Base-by-base conservation (phyloP, 768 basidiomycete genomes). In the Terana coerulea region DNA sequence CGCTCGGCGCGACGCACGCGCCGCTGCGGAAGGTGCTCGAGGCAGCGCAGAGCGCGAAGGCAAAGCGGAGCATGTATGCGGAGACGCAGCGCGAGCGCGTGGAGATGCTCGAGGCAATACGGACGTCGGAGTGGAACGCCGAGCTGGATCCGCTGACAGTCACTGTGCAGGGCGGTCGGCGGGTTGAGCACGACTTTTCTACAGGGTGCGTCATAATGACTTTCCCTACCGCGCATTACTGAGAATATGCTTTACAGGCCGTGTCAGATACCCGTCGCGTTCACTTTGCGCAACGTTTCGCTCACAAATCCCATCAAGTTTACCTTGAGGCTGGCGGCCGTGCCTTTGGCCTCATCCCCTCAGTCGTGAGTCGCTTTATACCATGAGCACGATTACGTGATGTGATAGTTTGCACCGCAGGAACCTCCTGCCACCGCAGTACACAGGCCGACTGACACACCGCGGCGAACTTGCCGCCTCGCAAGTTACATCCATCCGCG, bases 31-130 rank as follows among this genome's bases (percentile, higher is more conserved):
- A 76, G 42, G 71, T 84, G 31, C 75, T 93, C 5, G 74, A 79
- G 42, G 74, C 77, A 17, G 77, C 79, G 9, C 82, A 83, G 60
- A 72, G 69, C 39, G 76, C 76, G 10, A 88, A 89, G 67, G 76
- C 75, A 21, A 88, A 84, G 53, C 78, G 92, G 39, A 91, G 81
- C 56, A 91, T 97, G 79, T 98, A 92, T 62, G 91, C 91, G 19
- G 92, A 98, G 72, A 95, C 93, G 4, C 80, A 79, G 54, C 75
- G 86, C 42, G 84, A 93, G 67, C 82, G 81, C 61, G 65, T 67
- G 57, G 81, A 83, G 45, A 69, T 95, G 28, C 61, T 95, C 46
- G 73, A 81, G 44, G 80, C 83, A 8, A 76, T 97, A 35, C 73
- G 80, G 30, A 67, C 72, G 3, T 85, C 84, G 53, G 82, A 86